These are phyloP conservation scores for Trichosporon faecale DNA, from an alignment of 1,284 basidiomycete species.

Conservation along the genomic window DNA sequence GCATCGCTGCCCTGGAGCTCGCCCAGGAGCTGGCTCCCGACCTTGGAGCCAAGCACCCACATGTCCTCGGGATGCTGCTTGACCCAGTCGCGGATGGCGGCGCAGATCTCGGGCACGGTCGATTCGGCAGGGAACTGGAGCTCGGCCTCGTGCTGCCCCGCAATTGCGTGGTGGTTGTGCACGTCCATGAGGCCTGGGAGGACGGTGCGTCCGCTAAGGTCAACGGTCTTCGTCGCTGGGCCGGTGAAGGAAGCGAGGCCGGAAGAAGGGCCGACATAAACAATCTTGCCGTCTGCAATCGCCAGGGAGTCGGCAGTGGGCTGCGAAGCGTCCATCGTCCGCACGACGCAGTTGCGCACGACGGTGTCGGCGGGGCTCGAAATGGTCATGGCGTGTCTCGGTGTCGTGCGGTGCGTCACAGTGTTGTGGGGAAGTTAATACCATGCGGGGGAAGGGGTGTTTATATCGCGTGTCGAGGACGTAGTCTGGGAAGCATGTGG, in stretches of 20 bases:
- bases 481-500: not conserved
- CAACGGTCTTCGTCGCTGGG: not conserved
- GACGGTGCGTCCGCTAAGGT: not conserved
- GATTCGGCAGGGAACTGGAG: slow-evolving; percentile 12
- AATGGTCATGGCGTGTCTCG: slow-evolving; percentile 5
- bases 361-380: not conserved
- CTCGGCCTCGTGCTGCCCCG: slow-evolving; percentile 7
- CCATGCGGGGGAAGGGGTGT: not conserved
- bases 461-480: not conserved
- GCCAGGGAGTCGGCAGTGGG: slow-evolving; percentile 7
- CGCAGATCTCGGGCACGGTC: slow-evolving; percentile 8
- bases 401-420: not conserved
- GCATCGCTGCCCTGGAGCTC: not conserved
- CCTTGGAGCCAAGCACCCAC: slow-evolving; percentile 13
- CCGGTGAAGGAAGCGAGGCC: not conserved
- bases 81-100: not conserved
- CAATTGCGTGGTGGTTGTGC: slow-evolving; percentile 15
- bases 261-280: not conserved
- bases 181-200: slow-evolving; percentile 14
- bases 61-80: not conserved
- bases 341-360: slow-evolving; percentile 12
- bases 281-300: not conserved
- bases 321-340: slow-evolving; percentile 9
- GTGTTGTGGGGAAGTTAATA: not conserved
- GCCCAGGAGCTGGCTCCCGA: not conserved